Percentiles rank a stretch among this genome's conserved stretches.
Conservation (phyloP, 495 filamentous ascomycete species). For the Copromyces sp. region DNA sequence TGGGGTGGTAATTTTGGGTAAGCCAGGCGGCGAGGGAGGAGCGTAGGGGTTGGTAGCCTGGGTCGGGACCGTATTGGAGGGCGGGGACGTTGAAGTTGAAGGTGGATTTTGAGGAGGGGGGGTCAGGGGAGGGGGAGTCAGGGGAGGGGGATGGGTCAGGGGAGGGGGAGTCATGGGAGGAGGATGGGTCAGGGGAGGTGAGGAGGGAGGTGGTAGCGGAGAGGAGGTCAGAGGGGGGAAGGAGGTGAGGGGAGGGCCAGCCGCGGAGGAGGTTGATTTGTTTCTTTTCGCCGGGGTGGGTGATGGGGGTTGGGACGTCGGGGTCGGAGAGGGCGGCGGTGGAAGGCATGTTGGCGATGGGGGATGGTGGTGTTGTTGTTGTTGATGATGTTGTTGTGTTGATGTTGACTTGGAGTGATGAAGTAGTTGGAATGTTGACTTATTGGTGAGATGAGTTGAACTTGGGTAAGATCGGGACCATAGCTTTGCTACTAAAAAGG, state of each 20-base stretch:
- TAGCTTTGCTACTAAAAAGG: neutral
- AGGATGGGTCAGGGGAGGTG: constrained; percentile 43
- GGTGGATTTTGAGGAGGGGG: constrained; percentile 37
- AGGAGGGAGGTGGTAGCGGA: constrained; percentile 46
- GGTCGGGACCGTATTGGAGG: constrained; percentile 69
- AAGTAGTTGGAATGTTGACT: neutral
- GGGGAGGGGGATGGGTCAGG: constrained; percentile 51
- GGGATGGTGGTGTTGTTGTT: neutral
- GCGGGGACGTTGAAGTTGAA: constrained; percentile 42
- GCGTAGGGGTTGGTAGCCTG: constrained; percentile 58
- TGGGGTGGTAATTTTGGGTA: neutral
- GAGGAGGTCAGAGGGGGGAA: constrained; percentile 52
- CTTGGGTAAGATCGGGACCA: neutral
- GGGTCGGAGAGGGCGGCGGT: neutral
- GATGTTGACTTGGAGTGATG: neutral
- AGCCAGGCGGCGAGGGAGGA: constrained; percentile 60
- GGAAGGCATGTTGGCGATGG: neutral
- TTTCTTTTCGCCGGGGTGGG: constrained; percentile 12
- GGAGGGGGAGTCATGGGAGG: constrained; percentile 40
- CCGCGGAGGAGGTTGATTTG: constrained; percentile 59
- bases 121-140: constrained; percentile 54
- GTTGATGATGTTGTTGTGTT: neutral
- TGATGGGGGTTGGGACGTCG: neutral
- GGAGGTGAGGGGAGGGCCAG: constrained; percentile 59
- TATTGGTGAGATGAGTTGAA: neutral